Conservation (phyloP, 257 asterid genomes). For the Solanum sitiens region DNA sequence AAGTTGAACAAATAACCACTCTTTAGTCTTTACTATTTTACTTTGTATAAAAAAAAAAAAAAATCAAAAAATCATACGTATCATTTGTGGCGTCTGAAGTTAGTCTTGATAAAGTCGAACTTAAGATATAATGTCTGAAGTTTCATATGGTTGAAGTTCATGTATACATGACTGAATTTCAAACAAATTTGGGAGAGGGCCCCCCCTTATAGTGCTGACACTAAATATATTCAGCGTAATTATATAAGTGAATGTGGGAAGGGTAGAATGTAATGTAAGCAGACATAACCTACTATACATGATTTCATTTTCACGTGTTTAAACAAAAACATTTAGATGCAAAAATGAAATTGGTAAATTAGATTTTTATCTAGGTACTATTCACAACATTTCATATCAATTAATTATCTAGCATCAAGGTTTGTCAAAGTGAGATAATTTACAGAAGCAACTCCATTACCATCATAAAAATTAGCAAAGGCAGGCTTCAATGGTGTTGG, state of each 20-base stretch:
- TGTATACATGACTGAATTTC: background rate
- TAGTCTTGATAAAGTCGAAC: background rate
- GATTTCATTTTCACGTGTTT: background rate
- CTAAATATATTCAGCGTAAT: background rate
- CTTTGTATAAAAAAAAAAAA: background rate
- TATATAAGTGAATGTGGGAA: background rate
- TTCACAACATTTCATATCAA: background rate
- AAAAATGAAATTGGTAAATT: background rate
- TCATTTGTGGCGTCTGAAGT: background rate
- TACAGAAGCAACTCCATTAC: background rate
- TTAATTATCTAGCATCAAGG: background rate
- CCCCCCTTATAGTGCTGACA: too few species aligned
- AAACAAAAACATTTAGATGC: background rate
- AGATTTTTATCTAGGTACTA: background rate
- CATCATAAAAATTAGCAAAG: slow-evolving; percentile 15
- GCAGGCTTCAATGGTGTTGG: slow-evolving; percentile 27
- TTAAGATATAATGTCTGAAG: background rate
- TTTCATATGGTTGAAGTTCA: background rate
- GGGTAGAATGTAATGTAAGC: background rate
- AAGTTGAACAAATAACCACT: too few species aligned
- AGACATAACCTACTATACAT: background rate
- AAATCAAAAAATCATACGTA: too few species aligned
- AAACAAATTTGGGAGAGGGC: background rate
- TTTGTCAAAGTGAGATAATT: background rate
- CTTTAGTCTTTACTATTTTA: background rate